A percentile compares a stretch with the other conserved stretches of the same genome.
Conservation (phyloP, 129 eudicot genomes). For the Ambrosia artemisiifolia region DNA sequence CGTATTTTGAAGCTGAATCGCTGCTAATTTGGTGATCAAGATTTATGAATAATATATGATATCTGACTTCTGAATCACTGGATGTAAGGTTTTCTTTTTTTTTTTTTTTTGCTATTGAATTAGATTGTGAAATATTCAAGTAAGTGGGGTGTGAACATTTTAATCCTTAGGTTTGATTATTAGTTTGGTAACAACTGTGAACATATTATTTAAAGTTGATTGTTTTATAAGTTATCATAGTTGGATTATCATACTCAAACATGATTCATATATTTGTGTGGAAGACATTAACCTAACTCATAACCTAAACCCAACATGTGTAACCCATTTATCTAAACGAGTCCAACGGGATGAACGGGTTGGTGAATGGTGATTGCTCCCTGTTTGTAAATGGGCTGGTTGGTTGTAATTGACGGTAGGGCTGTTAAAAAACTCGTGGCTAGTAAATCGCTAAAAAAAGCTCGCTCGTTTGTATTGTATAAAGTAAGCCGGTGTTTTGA, state of each 20-base stretch:
- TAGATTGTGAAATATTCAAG: neutral
- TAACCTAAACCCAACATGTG: neutral
- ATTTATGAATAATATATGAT: neutral
- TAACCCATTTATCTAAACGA: neutral
- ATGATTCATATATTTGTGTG: too few relatives aligned
- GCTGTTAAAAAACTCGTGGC: too few relatives aligned
- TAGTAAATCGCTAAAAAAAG: too few relatives aligned
- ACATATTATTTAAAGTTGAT: neutral
- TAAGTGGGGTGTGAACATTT: neutral
- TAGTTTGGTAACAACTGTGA: neutral
- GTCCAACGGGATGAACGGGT: neutral
- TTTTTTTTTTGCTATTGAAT: slow-evolving; percentile 1
- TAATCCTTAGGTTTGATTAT: neutral
- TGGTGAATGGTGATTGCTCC: too few relatives aligned
- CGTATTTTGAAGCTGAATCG: neutral
- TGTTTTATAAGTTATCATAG: neutral
- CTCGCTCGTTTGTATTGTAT: neutral
- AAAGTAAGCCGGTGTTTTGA: neutral
- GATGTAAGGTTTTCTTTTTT: slow-evolving; percentile 8
- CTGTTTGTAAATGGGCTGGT: neutral
- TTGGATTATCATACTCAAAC: neutral
- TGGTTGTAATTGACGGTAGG: neutral
- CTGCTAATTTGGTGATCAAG: neutral
- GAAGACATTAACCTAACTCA: too few relatives aligned
- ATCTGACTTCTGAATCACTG: neutral